phyloP scores from a whole-genome alignment of 176 grass and related monocot species.

The Panicum miliaceum region DNA sequence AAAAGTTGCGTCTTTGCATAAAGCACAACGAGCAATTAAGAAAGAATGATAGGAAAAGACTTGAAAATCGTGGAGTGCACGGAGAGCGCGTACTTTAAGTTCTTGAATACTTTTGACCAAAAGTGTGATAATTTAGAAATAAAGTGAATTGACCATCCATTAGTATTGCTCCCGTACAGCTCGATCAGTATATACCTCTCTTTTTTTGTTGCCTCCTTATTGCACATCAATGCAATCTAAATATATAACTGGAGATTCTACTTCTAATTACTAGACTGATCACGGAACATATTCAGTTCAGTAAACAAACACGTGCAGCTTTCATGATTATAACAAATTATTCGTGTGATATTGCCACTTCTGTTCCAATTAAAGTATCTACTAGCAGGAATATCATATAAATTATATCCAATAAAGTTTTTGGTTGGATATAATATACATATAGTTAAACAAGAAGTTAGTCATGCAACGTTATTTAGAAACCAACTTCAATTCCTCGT shows the following conservation, averaged over 20 bases:
- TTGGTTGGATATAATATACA: not conserved
- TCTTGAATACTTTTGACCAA: not conserved
- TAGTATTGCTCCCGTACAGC: not conserved
- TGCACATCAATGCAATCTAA: not conserved
- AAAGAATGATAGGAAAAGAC: slow-evolving; percentile 14
- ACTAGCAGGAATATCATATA: not conserved
- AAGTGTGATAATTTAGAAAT: not conserved
- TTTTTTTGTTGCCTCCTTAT: not conserved
- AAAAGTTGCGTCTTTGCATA: too few relatives aligned
- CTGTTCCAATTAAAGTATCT: not conserved
- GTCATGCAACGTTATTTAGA: not conserved
- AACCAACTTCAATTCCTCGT: not conserved
- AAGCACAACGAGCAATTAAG: not conserved
- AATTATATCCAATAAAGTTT: not conserved
- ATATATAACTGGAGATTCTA: not conserved
- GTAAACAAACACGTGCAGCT: not conserved
- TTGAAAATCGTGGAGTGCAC: not conserved
- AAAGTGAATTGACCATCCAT: not conserved
- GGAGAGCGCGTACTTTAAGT: not conserved
- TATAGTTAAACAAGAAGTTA: not conserved
- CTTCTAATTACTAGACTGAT: not conserved
- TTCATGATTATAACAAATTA: not conserved
- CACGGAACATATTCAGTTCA: not conserved
- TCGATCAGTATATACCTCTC: not conserved
- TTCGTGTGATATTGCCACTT: not conserved